Base-by-base conservation (phyloP, 257 asterid species). In the Ballota nigra region DNA sequence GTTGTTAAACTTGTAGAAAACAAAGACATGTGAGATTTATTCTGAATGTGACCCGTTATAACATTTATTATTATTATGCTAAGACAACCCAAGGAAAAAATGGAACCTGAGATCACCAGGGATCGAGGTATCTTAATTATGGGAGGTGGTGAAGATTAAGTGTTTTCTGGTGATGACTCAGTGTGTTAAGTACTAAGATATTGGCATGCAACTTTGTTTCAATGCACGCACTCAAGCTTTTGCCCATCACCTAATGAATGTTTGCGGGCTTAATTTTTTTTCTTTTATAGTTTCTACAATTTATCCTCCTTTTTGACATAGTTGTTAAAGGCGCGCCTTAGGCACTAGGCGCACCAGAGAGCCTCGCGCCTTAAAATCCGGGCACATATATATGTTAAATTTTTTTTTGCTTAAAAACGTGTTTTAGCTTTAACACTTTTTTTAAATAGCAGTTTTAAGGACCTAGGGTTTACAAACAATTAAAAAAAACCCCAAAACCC, bases 1-100 rank as follows among this genome's bases (percentile, higher is more conserved):
- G 68, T 69, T 57, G 63, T 41, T 76, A 12, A 69, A 28, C 55
- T 47, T 47, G 55, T 47, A n/a, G 55, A n/a, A 47, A n/a, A 47
- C 55, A 45, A 45, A 45, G 53, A 20, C 53, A 15, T 24, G 24
- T 56, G 74, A 31, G 52, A 33, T 61, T n/a, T 69, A 26, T 52
- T 18, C 26, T 20, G 28, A 52, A 22, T 13, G 68, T 16, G 22
- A 38, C 15, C 34, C 13, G 36, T 12, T 13, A 51, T 66, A 33
- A 19, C 8, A 3, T 60, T 40, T 45, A 49, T 31, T 43, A 38
- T 40, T 45, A 49, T 26, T 26, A 26, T 12, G 56, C 56, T 49
- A 16, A 5, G 4, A 16, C 56, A 49, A 49, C 23, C 24, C 56
- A 49, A 49, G 1, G 24, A 0, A 16, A 49, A 49, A 41, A n/a